Base-by-base conservation (phyloP, 2,329 filamentous ascomycete genomes). In the Tolypocladium tropicale region DNA sequence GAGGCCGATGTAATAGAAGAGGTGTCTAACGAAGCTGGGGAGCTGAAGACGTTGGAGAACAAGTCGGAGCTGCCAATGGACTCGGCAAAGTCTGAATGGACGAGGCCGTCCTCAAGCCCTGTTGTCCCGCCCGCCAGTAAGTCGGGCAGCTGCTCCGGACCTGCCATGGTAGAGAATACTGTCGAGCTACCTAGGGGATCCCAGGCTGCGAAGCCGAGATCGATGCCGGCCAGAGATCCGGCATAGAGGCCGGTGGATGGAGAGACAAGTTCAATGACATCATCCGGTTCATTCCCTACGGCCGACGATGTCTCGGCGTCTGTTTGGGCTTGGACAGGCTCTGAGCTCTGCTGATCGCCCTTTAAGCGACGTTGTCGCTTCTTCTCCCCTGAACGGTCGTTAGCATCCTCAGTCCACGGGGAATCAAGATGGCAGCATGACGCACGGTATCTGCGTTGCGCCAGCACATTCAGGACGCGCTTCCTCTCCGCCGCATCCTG, bases 401-500 rank as follows among this genome's bases (percentile, higher is more conserved):
- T 16, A 48, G 25, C 43, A 48, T n/a, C 43, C n/a, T 5, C 43
- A 30, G 16, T 5, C 25, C 11, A 6, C 12, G 18, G 43, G 5
- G 43, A 2, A 6, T n/a, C 14, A 9, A 28, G 12, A 28, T 10
- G 25, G 39, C 43, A n/a, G 43, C 12, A 28, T 48, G 23, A 49
- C 28, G 14, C 18, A 78, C 78, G 69, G 55, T 82, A 82, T 68
- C 79, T 70, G 50, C 79, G 72, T 58, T 82, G 79, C 1, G 79
- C 78, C 37, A 82, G 65, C 11, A 82, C 76, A 55, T 81, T 81
- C 25, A 82, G 59, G 1, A 80, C 70, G 12, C 79, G 70, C 63
- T 81, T 82, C 25, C 79, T 70, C 65, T 82, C 78, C 3, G 73
- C 68, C 1, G 78, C 75, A 66, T 82, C 72, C 25, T 80, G 69